A percentile compares a stretch with the other conserved stretches of the same genome.
Conservation (phyloP, 495 filamentous ascomycete genomes). For the Stereocaulon alpinum region DNA sequence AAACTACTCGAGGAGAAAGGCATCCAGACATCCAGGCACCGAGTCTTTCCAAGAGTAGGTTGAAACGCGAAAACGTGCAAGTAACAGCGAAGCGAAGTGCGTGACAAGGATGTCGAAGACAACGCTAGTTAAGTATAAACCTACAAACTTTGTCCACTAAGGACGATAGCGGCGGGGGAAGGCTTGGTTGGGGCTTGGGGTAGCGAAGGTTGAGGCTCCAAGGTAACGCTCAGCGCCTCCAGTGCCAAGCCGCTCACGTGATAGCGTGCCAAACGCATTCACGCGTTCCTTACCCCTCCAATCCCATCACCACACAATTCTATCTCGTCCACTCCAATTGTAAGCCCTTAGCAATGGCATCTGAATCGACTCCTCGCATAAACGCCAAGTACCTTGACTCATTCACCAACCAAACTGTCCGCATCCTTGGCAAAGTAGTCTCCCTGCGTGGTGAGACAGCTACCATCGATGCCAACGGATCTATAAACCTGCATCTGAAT, state of each 20-base stretch:
- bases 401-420: slow-evolving; percentile 54
- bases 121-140: neutral
- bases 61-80: neutral
- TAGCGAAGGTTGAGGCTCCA: neutral
- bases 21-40: too few species aligned
- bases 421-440: slow-evolving; percentile 74
- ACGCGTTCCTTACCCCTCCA: neutral
- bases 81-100: neutral
- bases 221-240: neutral
- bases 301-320: neutral
- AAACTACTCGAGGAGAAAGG: too few species aligned
- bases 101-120: neutral
- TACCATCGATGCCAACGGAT: slow-evolving; percentile 63
- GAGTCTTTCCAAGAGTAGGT: too few species aligned
- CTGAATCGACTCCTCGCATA: slow-evolving; percentile 22
- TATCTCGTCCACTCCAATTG: neutral
- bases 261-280: neutral
- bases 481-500: slow-evolving; percentile 61
- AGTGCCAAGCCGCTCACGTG: neutral
- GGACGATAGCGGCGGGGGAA: too few species aligned
- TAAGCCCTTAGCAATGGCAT: slow-evolving; percentile 13
- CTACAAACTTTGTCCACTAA: too few species aligned
- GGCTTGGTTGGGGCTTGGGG: too few species aligned
- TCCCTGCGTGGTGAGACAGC: slow-evolving; percentile 74
- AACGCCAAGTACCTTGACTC: slow-evolving; percentile 21